Percentiles rank a stretch among this genome's conserved stretches.
Evolutionary conservation across 306 rosid genomes (phyloP).

Genomic region (Rubus idaeus): DNA sequence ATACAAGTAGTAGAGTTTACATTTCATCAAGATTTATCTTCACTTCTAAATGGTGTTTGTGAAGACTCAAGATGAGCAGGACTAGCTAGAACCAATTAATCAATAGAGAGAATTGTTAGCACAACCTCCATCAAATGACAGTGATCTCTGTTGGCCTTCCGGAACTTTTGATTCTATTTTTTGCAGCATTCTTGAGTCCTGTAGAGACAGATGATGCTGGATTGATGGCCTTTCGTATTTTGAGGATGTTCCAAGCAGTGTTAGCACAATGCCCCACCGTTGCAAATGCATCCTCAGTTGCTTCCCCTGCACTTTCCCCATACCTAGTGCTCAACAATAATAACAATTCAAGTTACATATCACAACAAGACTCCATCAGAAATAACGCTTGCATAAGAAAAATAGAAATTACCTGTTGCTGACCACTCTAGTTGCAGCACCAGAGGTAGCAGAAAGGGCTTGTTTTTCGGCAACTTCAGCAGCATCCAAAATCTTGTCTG

Average conservation of each 20-base stretch:
- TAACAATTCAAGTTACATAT: background rate
- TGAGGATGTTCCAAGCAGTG: conserved; percentile 85
- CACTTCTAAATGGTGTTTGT: background rate
- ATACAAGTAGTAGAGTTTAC: background rate
- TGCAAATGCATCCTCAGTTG: conserved; percentile 73
- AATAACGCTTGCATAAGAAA: background rate
- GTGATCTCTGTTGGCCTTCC: background rate
- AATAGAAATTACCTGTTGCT: conserved; percentile 51
- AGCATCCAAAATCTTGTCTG: conserved; percentile 89
- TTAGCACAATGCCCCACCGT: conserved; percentile 70
- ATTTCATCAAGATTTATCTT: background rate
- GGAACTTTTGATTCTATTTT: conserved; percentile 19
- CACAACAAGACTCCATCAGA: background rate
- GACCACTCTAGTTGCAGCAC: conserved; percentile 63
- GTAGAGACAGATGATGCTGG: conserved; percentile 68
- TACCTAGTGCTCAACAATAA: conserved; percentile 44
- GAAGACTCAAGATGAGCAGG: background rate
- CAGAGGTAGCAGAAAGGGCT: conserved; percentile 71
- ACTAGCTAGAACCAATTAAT: background rate
- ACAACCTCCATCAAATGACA: background rate
- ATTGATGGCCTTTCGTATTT: conserved; percentile 75
- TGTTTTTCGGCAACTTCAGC: conserved; percentile 94
- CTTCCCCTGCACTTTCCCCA: conserved; percentile 89
- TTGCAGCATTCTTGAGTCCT: conserved; percentile 61
- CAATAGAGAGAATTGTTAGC: background rate